These are phyloP conservation scores for Casuarina equisetifolia DNA, from an alignment of 306 rosid genomes.

Conservation along the genomic window DNA sequence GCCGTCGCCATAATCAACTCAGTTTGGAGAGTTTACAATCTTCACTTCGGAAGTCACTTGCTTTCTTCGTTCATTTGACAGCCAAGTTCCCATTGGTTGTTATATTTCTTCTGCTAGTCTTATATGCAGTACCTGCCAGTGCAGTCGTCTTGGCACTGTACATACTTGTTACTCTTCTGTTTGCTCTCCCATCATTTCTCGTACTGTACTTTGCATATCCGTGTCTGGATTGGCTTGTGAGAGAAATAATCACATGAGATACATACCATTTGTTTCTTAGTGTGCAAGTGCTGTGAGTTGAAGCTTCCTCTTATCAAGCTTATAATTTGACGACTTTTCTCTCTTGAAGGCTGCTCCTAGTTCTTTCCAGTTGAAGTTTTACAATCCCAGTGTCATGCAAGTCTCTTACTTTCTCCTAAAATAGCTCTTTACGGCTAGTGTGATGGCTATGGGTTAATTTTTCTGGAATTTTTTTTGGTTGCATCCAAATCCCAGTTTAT, in stretches of 20 bases:
- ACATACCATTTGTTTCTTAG: slow-evolving; percentile 21
- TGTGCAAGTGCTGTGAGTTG: slow-evolving; percentile 29
- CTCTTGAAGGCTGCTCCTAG: slow-evolving; percentile 23
- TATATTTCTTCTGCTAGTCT: slow-evolving; percentile 73
- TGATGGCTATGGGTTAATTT: slow-evolving; percentile 9
- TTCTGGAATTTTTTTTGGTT: slow-evolving; percentile 19
- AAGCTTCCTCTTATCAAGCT: slow-evolving; percentile 32
- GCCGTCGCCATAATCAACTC: slow-evolving; percentile 38
- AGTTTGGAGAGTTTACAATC: slow-evolving; percentile 53
- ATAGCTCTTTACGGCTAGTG: slow-evolving; percentile 29
- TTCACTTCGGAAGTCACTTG: slow-evolving; percentile 60
- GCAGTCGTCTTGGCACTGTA: slow-evolving; percentile 84
- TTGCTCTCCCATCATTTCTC: slow-evolving; percentile 90
- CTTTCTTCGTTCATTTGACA: slow-evolving; percentile 82
- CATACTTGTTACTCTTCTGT: slow-evolving; percentile 74
- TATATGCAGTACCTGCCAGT: slow-evolving; percentile 94
- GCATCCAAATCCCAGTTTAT: neutral
- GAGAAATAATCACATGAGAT: slow-evolving; percentile 75
- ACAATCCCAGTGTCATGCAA: neutral
- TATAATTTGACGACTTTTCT: slow-evolving; percentile 37
- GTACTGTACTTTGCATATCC: slow-evolving; percentile 93
- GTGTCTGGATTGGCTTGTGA: slow-evolving; percentile 95
- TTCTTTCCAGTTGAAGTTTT: slow-evolving; percentile 16
- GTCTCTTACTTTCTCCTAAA: slow-evolving; percentile 9
- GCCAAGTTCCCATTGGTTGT: slow-evolving; percentile 91